phyloP scores from a whole-genome alignment of 768 basidiomycete species.

The Hirschioporus abietinus region DNA sequence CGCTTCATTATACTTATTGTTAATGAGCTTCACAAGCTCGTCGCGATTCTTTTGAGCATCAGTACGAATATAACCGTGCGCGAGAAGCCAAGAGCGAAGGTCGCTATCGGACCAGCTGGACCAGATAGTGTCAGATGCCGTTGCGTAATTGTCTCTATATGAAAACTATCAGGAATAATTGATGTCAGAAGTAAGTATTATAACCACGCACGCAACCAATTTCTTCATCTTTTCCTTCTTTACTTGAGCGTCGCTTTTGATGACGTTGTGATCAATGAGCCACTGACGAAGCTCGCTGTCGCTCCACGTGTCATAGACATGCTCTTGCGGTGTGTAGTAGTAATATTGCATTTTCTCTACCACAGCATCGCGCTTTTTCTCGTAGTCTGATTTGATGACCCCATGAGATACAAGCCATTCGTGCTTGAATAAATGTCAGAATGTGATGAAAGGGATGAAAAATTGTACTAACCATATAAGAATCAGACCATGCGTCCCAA shows the following conservation, averaged over 20 bases:
- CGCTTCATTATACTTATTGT: conserved; percentile 59
- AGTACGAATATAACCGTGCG: conserved; percentile 57
- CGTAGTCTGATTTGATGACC: conserved; percentile 58
- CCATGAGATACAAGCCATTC: conserved; percentile 82
- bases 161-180: not conserved
- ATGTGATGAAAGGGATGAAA: not conserved
- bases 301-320: conserved; percentile 64
- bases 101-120: conserved; percentile 69
- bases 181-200: not conserved
- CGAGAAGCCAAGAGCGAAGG: conserved; percentile 67
- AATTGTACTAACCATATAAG: conserved; percentile 56
- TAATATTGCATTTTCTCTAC: conserved; percentile 67
- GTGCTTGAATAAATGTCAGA: conserved; percentile 36
- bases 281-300: conserved; percentile 74
- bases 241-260: conserved; percentile 66
- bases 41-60: conserved; percentile 65
- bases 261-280: conserved; percentile 67
- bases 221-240: conserved; percentile 73
- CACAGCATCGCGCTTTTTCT: conserved; percentile 56
- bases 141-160: conserved; percentile 60
- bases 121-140: conserved; percentile 56
- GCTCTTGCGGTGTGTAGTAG: conserved; percentile 57
- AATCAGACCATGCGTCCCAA: conserved; percentile 86
- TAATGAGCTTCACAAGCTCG: conserved; percentile 67
- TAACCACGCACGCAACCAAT: conserved; percentile 51